Base-by-base conservation (phyloP, 352 stramenopile species). In the Pseudoperonospora humuli region DNA sequence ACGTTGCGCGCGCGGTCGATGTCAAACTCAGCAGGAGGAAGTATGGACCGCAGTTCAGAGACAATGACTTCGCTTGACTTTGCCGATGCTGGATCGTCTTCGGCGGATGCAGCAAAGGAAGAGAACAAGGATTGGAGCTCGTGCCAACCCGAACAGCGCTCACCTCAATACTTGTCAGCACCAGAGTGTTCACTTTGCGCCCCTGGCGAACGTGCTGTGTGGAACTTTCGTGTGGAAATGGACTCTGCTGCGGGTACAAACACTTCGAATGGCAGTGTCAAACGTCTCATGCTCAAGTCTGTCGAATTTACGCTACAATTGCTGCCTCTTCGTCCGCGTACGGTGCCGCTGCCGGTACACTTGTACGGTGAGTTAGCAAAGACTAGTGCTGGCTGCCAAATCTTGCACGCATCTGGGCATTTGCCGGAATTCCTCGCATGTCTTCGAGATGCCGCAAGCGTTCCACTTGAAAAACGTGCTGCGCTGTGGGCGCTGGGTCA, bases 41-140 rank as follows among this genome's bases (percentile, higher is more conserved):
- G 49, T 11, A 69, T 60, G 26, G 82, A 92, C 45, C 75, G 82
- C 8, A 64, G 65, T 5, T 94, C 79, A 5, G 82, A 94, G 45
- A 79, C 76, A 38, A 57, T 60, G 48, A 49, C 51, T 27, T 44
- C 57, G 15, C 59, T 79, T 23, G 75, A 86, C 33, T 86, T 82
- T 61, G 62, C 70, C 13, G 76, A 89, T 32, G 72, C 73, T 20
- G 66, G 80, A 15, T 64, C 69, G n/a, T 69, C 67, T 19, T 57
- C 55, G 7, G 43, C 58, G 18, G 79, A 89, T 27, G 58, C 77
- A 3, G 79, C 64, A 2, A 70, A 80, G 13, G 82, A 94, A 36
- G 82, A 92, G 15, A 84, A 88, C 62, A 94, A 94, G 39, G 82
- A 94, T 50, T 94, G 82, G 82, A 94, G 79, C 36, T 83, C 76